Base-by-base conservation (phyloP, 805 yeast species). In the Yarrowia sp. region DNA sequence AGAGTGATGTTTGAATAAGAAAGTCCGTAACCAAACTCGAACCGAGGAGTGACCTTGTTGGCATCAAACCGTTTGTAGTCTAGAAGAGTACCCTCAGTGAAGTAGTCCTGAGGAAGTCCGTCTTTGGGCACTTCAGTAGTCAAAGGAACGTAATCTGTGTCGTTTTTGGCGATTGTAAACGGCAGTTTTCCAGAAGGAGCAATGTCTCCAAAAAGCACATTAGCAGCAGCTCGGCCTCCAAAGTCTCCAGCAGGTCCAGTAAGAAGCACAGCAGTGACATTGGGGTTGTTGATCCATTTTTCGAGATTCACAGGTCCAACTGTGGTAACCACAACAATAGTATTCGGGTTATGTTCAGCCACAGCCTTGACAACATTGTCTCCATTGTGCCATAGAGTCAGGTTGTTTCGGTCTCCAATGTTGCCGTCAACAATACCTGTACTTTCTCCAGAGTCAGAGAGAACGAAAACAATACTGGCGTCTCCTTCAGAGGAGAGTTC, bases 141-240 rank as follows among this genome's bases (percentile, higher is more conserved):
- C 10, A 83, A 74, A 22, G 82, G 81, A 31, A 81, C 82, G 68
- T 85, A 80, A 68, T 73, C 86, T 62, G 70, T 74, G 58, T 74
- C 75, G 67, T 82, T 80, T 69, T 79, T 81, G 11, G 89, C 87
- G 67, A 86, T 79, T 4, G 89, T 84, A 70, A 85, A 85, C 1
- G 90, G 88, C 39, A 86, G 76, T 66, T 81, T 79, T 5, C 89
- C 90, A 41, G 87, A 83, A 8, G 89, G 89, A 67, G 81, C 82
- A n/a, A 76, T 78, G 41, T 83, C 86, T 0, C 90, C 89, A 73
- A 83, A 86, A 17, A 86, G 70, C 0, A 84, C 79, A 44, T 84
- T 86, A 1, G 86, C 83, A 31, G 85, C 73, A 0, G 88, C 87
- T 58, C 79, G 76, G 1, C 89, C 90, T 44, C 80, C 78, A 70